These are phyloP conservation scores for Alternaria solani DNA, from an alignment of 2,329 filamentous ascomycete genomes.

Conservation along the genomic window DNA sequence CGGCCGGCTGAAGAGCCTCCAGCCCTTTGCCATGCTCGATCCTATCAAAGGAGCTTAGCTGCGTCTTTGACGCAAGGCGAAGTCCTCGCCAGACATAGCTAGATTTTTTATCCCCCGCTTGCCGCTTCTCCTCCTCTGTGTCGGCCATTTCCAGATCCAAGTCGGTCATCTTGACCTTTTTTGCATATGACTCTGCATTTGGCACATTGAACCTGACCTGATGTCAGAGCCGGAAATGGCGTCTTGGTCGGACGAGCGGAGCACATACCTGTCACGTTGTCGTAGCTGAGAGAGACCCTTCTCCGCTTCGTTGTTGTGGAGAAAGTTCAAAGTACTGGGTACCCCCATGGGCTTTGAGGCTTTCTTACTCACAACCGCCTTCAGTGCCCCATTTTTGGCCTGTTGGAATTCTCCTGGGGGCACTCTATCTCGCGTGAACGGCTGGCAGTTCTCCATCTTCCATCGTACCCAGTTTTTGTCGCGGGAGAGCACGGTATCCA, in stretches of 20 bases:
- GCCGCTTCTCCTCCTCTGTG: constrained; percentile 66
- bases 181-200: constrained; percentile 72
- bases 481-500: constrained; percentile 91
- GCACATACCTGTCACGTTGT: constrained; percentile 61
- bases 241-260: constrained; percentile 37
- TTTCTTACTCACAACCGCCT: constrained; percentile 74
- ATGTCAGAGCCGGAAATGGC: constrained; percentile 33
- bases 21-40: constrained; percentile 78
- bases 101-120: constrained; percentile 73
- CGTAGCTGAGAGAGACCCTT: constrained; percentile 75
- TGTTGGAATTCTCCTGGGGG: constrained; percentile 72
- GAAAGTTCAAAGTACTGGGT: constrained; percentile 64
- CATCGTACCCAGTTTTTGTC: constrained; percentile 99
- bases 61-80: constrained; percentile 76
- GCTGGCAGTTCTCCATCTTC: constrained; percentile 93
- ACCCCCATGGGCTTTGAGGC: constrained; percentile 60
- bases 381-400: constrained; percentile 71
- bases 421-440: constrained; percentile 80
- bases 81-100: constrained; percentile 93
- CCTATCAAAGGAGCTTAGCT: constrained; percentile 82
- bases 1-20: constrained; percentile 57
- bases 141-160: constrained; percentile 86
- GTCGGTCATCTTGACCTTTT: constrained; percentile 78
- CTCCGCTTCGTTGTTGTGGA: constrained; percentile 70
- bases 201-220: constrained; percentile 71